Conservation (phyloP, 2,329 filamentous ascomycete genomes). For the Cercospora citrullina region DNA sequence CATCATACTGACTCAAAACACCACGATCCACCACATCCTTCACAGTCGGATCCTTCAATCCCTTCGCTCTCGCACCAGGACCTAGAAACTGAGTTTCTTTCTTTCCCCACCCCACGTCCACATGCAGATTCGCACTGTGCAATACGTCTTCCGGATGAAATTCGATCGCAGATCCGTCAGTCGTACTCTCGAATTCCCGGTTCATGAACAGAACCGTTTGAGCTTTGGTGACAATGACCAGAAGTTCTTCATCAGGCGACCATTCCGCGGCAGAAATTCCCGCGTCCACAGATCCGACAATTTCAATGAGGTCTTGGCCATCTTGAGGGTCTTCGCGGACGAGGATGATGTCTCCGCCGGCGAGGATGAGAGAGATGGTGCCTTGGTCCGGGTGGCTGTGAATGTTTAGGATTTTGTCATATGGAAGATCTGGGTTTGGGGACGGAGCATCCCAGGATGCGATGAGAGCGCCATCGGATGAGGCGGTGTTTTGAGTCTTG, state of each 20-base stretch:
- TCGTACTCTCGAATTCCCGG: conserved; percentile 68
- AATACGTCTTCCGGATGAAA: conserved; percentile 74
- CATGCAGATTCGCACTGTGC: conserved; percentile 79
- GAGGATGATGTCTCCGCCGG: conserved; percentile 86
- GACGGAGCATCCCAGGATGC: conserved; percentile 88
- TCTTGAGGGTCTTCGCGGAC: conserved; percentile 70
- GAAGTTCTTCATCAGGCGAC: conserved; percentile 92
- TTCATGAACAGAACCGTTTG: conserved; percentile 90
- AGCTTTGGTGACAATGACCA: conserved; percentile 78
- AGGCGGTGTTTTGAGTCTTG: conserved; percentile 42
- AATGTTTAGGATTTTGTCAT: conserved; percentile 74
- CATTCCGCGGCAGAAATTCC: conserved; percentile 87
- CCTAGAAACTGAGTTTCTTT: conserved; percentile 98
- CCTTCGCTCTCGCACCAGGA: conserved; percentile 63
- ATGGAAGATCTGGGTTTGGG: conserved; percentile 67
- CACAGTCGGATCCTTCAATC: conserved; percentile 88
- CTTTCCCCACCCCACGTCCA: conserved; percentile 94
- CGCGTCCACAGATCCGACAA: conserved; percentile 89
- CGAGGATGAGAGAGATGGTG: conserved; percentile 78
- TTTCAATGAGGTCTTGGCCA: conserved; percentile 77
- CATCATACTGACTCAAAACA: conserved; percentile 70
- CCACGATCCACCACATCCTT: conserved; percentile 90
- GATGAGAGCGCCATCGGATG: conserved; percentile 54
- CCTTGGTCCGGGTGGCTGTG: conserved; percentile 82
- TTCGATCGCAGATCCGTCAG: conserved; percentile 68